Percentiles rank a stretch among this genome's conserved stretches.
phyloP scores from a whole-genome alignment of 1,139 yeast species.

The Candida tunisiensis region DNA sequence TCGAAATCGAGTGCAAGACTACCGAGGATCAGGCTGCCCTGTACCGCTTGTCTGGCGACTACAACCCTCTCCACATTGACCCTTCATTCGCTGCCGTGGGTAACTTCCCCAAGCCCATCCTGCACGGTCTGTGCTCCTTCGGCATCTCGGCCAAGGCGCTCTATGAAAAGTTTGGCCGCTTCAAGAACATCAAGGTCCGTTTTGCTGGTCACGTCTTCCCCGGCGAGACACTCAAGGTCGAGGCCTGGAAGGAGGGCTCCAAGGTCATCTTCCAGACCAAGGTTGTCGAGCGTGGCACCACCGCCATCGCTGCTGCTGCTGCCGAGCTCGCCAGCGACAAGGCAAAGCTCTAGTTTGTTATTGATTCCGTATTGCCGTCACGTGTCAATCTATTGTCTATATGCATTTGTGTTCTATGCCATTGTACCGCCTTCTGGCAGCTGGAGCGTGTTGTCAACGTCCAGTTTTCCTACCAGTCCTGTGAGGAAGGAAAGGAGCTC shows the following conservation, averaged over 20 bases:
- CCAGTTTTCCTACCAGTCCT: too few species aligned
- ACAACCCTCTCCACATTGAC: slow-evolving; percentile 90
- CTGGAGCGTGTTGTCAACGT: too few species aligned
- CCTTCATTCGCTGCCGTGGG: slow-evolving; percentile 84
- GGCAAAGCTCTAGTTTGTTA: slow-evolving; percentile 6
- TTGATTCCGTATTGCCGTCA: too few species aligned
- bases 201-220: slow-evolving; percentile 91
- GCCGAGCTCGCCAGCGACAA: slow-evolving; percentile 33
- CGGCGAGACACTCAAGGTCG: slow-evolving; percentile 76
- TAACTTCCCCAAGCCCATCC: slow-evolving; percentile 70
- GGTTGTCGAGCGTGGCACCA: slow-evolving; percentile 61
- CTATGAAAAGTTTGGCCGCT: slow-evolving; percentile 65
- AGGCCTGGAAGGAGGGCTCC: slow-evolving; percentile 71
- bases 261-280: slow-evolving; percentile 68
- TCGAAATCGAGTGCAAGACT: slow-evolving; percentile 41
- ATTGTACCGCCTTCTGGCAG: too few species aligned
- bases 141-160: slow-evolving; percentile 71
- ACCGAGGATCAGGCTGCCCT: slow-evolving; percentile 68
- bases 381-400: too few species aligned
- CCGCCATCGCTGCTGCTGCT: slow-evolving; percentile 83
- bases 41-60: slow-evolving; percentile 86
- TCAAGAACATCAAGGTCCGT: slow-evolving; percentile 77
- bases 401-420: too few species aligned
- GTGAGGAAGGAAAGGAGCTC: too few species aligned
- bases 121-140: slow-evolving; percentile 84